Evolutionary conservation across 352 stramenopile species (phyloP).

Genomic region (Pilasporangium apinafurcum): DNA sequence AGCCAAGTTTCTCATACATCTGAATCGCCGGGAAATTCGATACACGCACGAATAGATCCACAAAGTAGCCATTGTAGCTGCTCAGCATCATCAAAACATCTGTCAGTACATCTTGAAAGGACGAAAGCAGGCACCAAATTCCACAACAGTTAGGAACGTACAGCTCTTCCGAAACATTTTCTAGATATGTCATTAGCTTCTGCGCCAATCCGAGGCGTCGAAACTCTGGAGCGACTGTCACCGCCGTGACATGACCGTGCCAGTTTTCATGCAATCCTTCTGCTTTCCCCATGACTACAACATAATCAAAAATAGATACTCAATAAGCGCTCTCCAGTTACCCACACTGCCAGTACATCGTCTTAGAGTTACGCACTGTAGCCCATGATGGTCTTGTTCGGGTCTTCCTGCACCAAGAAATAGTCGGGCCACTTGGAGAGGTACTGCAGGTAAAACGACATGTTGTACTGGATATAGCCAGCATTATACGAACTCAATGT

Average conservation of each 20-base stretch:
- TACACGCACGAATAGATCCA: slow-evolving; percentile 98
- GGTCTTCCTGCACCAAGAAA: slow-evolving; percentile 93
- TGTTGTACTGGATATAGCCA: slow-evolving; percentile 86
- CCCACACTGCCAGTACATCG: neutral
- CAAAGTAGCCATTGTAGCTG: slow-evolving; percentile 92
- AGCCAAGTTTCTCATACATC: slow-evolving; percentile 93
- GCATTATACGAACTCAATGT: neutral
- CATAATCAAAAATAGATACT: slow-evolving; percentile 2
- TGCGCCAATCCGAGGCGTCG: slow-evolving; percentile 88
- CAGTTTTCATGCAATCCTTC: slow-evolving; percentile 93
- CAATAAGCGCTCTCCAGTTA: slow-evolving; percentile 4
- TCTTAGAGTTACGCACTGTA: slow-evolving; percentile 57
- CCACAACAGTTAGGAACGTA: slow-evolving; percentile 14
- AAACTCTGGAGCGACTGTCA: slow-evolving; percentile 97
- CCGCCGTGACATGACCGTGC: slow-evolving; percentile 97
- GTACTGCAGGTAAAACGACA: slow-evolving; percentile 97
- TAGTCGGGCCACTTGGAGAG: slow-evolving; percentile 96
- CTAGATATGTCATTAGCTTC: slow-evolving; percentile 93
- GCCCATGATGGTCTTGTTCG: slow-evolving; percentile 93
- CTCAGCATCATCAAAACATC: too few relatives aligned
- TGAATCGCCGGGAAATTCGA: slow-evolving; percentile 91
- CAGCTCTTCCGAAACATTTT: slow-evolving; percentile 75
- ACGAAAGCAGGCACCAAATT: too few relatives aligned
- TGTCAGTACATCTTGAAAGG: too few relatives aligned
- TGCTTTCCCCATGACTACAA: slow-evolving; percentile 92